Evolutionary conservation across 306 rosid species (phyloP), one percentile per base, ranked within the genome.

Genomic region (Biancaea sappan): DNA sequence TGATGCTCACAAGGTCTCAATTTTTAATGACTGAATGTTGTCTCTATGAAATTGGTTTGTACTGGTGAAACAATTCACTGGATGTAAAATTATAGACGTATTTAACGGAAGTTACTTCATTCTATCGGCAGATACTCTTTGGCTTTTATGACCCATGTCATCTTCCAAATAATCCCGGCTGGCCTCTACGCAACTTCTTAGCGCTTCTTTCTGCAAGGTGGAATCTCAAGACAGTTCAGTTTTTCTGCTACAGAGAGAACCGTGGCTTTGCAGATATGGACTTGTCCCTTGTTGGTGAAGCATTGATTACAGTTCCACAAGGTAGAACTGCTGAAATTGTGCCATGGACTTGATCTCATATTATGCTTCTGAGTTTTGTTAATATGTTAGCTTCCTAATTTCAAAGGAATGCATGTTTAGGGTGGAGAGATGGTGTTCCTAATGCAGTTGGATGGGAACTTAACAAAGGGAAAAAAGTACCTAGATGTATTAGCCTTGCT

Each of bases 101-200:
- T 44, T 52, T 75, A 70, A 43, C 77, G 75, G 75, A 72, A 76
- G 74, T 60, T 75, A 67, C 54, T 50, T 12, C 51, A 76, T 86
- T 74, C 64, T 73, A 48, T 83, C 72, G 69, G 79, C 96, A 94
- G 98, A 75, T 84, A 44, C 84, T 94, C 18, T 94, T 94, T 66
- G 98, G 97, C n/a, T 94, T 94, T 86, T 94, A 91, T 25, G 98
- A 94, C 68, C 98, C 96, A 32, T 94, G 93, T 77, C 95, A 94
- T 87, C 95, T 89, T 73, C 93, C 89, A 66, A 85, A 83, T 56
- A 90, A 83, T 86, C 97, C 98, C 1, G 97, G 98, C 29, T 94
- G 98, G 98, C 97, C 97, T 35, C 95, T 94, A 32, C 91, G 98
- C 80, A 94, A 94, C 90, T 82, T 86, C 81, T 88, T 94, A 85